phyloP scores from a whole-genome alignment of 345 rosid genomes.

The Acer campestre region DNA sequence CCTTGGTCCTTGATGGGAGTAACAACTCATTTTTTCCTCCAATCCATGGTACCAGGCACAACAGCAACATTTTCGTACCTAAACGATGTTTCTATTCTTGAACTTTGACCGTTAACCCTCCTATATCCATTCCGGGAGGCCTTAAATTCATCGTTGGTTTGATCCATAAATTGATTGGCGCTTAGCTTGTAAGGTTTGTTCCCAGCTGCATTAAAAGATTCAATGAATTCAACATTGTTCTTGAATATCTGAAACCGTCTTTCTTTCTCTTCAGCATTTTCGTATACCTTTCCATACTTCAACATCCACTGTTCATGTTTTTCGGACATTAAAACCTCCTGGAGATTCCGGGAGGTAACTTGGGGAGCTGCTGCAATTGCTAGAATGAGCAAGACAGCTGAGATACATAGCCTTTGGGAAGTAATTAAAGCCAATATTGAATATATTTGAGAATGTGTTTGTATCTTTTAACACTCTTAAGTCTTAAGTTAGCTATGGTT shows the following conservation, averaged over 20 bases:
- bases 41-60: slow-evolving; percentile 42
- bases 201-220: slow-evolving; percentile 29
- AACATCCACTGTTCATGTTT: slow-evolving; percentile 44
- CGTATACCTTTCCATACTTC: slow-evolving; percentile 22
- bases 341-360: slow-evolving; percentile 21
- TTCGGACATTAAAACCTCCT: slow-evolving; percentile 16
- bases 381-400: slow-evolving; percentile 9
- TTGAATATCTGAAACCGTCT: slow-evolving; percentile 32
- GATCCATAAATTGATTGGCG: slow-evolving; percentile 46
- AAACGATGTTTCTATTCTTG: slow-evolving; percentile 17
- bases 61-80: slow-evolving; percentile 40
- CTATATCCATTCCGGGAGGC: slow-evolving; percentile 40
- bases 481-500: slow-evolving; percentile 1
- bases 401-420: not conserved
- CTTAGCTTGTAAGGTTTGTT: slow-evolving; percentile 41
- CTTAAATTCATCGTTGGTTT: slow-evolving; percentile 49
- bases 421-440: slow-evolving; percentile 8
- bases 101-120: slow-evolving; percentile 11
- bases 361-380: slow-evolving; percentile 8
- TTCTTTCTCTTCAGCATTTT: slow-evolving; percentile 21
- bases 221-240: slow-evolving; percentile 22
- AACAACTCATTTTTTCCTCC: slow-evolving; percentile 56
- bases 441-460: not conserved
- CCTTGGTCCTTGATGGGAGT: slow-evolving; percentile 48
- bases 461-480: not conserved